Percentiles rank a stretch among this genome's conserved stretches.
phyloP scores from a whole-genome alignment of 345 rosid genomes.

The Brassica juncea region DNA sequence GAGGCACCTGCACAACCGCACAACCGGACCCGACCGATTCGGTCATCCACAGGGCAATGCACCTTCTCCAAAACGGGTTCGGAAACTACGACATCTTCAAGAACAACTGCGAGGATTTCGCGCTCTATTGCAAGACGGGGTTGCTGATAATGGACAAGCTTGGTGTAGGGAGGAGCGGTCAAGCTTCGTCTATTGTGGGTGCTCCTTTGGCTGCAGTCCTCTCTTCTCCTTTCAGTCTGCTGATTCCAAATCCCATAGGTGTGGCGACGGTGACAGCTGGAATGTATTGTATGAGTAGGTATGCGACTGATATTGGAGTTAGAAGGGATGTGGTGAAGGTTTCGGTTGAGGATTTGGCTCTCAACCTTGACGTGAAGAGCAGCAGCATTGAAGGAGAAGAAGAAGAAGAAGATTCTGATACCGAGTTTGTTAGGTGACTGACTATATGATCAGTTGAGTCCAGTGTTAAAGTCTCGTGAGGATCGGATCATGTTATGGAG shows the following conservation, averaged over 20 bases:
- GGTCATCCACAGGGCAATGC: constrained; percentile 88
- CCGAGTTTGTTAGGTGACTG: constrained; percentile 36
- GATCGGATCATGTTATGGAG: background rate
- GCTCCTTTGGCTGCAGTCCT: constrained; percentile 92
- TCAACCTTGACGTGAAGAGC: constrained; percentile 36
- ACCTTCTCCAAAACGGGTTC: constrained; percentile 94
- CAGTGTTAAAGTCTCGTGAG: background rate
- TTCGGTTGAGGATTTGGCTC: constrained; percentile 78
- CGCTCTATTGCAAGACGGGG: constrained; percentile 91
- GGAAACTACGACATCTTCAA: constrained; percentile 86
- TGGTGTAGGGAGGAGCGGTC: constrained; percentile 88
- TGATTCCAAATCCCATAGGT: constrained; percentile 92
- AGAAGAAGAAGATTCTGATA: constrained; percentile 17
- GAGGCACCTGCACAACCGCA: constrained; percentile 97
- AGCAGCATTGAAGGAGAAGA: constrained; percentile 33
- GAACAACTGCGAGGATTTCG: constrained; percentile 96
- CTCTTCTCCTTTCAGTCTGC: constrained; percentile 74
- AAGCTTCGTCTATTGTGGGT: constrained; percentile 80
- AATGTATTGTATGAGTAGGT: constrained; percentile 93
- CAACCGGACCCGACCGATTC: constrained; percentile 59
- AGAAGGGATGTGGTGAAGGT: constrained; percentile 88
- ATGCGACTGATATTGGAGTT: constrained; percentile 88
- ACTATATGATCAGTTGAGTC: constrained; percentile 2
- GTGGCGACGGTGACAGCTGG: constrained; percentile 92
- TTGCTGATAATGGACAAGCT: constrained; percentile 69